Conservation (phyloP, 495 filamentous ascomycete species). For the Oidiodendron maius region DNA sequence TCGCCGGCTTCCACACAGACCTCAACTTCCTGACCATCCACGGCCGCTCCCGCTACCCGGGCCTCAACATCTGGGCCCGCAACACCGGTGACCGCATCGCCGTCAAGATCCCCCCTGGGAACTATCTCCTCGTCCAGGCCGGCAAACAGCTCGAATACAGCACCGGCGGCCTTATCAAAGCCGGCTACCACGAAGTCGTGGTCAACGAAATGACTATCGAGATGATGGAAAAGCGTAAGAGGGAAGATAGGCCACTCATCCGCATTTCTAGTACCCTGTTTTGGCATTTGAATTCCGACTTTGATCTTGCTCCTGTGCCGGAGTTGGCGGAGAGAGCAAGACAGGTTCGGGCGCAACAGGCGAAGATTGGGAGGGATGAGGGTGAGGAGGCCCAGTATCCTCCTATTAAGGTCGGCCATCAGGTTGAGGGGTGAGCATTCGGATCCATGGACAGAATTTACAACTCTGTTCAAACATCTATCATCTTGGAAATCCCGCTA, state of each 20-base stretch:
- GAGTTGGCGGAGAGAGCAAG: slow-evolving; percentile 27
- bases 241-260: slow-evolving; percentile 38
- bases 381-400: too few species aligned
- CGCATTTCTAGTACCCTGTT: slow-evolving; percentile 45
- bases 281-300: slow-evolving; percentile 43
- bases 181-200: slow-evolving; percentile 48
- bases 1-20: slow-evolving; percentile 48
- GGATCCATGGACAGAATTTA: too few species aligned
- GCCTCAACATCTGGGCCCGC: slow-evolving; percentile 47
- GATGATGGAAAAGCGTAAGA: slow-evolving; percentile 28
- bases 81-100: slow-evolving; percentile 44
- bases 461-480: too few species aligned
- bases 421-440: too few species aligned
- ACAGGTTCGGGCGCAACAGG: too few species aligned
- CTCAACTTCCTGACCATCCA: slow-evolving; percentile 51
- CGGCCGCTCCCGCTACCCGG: slow-evolving; percentile 46
- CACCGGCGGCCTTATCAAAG: slow-evolving; percentile 45
- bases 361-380: too few species aligned
- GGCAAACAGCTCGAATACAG: slow-evolving; percentile 49
- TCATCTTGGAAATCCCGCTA: too few species aligned
- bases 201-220: slow-evolving; percentile 38
- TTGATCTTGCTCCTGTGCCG: slow-evolving; percentile 37
- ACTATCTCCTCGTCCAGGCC: slow-evolving; percentile 43
- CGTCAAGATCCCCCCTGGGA: slow-evolving; percentile 41
- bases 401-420: too few species aligned